phyloP scores from a whole-genome alignment of 371 early-diverging fungal species.

The Mucor ambiguus region DNA sequence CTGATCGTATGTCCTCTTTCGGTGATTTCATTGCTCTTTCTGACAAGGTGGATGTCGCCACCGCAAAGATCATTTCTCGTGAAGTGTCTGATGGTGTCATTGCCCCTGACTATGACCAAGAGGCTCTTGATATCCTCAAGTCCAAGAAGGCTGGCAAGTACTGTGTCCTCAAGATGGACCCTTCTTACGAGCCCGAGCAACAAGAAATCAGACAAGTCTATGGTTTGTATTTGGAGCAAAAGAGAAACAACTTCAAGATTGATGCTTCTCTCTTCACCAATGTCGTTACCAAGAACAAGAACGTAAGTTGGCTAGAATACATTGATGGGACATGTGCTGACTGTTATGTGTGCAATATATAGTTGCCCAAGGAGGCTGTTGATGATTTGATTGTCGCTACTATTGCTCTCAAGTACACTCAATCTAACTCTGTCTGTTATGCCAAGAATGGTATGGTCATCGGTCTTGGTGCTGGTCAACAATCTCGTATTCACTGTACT shows the following conservation, averaged over 20 bases:
- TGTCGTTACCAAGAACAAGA: slow-evolving; percentile 80
- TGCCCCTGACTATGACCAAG: slow-evolving; percentile 89
- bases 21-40: slow-evolving; percentile 97
- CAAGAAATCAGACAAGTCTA: slow-evolving; percentile 94
- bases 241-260: slow-evolving; percentile 85
- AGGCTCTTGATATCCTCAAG: slow-evolving; percentile 86
- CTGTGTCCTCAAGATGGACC: slow-evolving; percentile 92
- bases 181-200: slow-evolving; percentile 81
- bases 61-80: slow-evolving; percentile 93
- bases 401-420: slow-evolving; percentile 97
- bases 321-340: not conserved
- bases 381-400: slow-evolving; percentile 94
- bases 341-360: not conserved
- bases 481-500: slow-evolving; percentile 97
- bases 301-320: slow-evolving; percentile 37
- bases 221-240: slow-evolving; percentile 89
- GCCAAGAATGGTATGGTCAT: slow-evolving; percentile 98
- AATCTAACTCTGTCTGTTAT: slow-evolving; percentile 97
- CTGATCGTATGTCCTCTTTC: slow-evolving; percentile 98
- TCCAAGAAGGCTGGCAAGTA: slow-evolving; percentile 98
- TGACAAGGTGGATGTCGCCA: slow-evolving; percentile 86
- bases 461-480: slow-evolving; percentile 98
- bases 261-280: slow-evolving; percentile 76
- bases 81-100: slow-evolving; percentile 98
- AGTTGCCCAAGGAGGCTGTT: slow-evolving; percentile 70